Evolutionary conservation across 2,329 filamentous ascomycete species (phyloP), one percentile per base, ranked within the genome.

Genomic region (Talaromyces sp.): DNA sequence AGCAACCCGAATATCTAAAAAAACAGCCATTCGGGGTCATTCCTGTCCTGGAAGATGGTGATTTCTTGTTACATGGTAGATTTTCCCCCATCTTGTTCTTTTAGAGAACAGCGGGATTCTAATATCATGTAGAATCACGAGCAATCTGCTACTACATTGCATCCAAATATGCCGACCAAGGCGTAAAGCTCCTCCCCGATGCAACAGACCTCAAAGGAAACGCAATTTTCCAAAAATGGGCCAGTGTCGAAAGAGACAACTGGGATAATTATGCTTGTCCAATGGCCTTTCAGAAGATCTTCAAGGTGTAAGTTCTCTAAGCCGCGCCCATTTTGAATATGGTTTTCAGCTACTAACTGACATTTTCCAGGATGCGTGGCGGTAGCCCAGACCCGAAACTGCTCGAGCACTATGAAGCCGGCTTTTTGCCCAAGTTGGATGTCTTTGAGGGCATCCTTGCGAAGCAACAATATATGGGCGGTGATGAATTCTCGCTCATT

Each of bases 11-110:
- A 11, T 73, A 72, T 60, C 43, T 73, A 5, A 68, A 70, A 15
- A 67, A 72, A 19, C 73, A 77, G 17, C 76, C 76, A 0, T 78
- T 78, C 45, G 76, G 76, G 1, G 76, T 75, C 66, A 67, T 78
- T 0, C 76, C 76, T 11, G 70, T 73, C n/a, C 65, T 78, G 3
- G 71, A 76, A 3, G 76, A 78, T 57, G 73, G 73, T 49, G 75
- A 73, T 1, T 62, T 62, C 15, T 35, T 31, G 33, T 3, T 56
- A 11, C 52, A 56, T 39, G 52, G 52, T 56, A 15, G 19, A n/a
- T 19, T 35, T 13, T 15, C 7, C 8, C 33, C n/a, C 33, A 11
- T 37, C 19, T 22, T 8, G 2, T 8, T 6, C 35, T 13, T 37
- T 13, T 37, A 10, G 35, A 37, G 22, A 4, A 22, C 11, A 9